Conservation (phyloP, 2,329 filamentous ascomycete genomes). For the Talaromyces sp. region DNA sequence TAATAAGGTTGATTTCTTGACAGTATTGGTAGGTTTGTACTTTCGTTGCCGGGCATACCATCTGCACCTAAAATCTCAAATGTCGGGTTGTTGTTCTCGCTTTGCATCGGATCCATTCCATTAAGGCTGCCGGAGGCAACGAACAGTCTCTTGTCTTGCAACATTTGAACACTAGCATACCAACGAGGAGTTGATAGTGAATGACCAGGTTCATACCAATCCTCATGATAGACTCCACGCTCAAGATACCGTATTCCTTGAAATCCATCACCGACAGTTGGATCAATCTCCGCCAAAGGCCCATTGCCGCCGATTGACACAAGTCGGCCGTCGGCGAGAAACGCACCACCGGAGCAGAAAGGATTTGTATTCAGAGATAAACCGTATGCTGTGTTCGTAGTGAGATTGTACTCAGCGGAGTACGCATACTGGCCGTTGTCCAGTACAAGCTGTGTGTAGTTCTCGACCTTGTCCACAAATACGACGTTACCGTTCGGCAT, state of each 20-base stretch:
- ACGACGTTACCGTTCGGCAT: constrained; percentile 58
- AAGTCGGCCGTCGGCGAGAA: constrained; percentile 56
- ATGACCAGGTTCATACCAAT: constrained; percentile 56
- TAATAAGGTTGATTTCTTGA: constrained; percentile 60
- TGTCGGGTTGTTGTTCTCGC: constrained; percentile 61
- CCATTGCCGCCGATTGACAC: constrained; percentile 58
- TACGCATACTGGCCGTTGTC: constrained; percentile 56
- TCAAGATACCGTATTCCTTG: constrained; percentile 55
- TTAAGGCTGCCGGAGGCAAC: constrained; percentile 60
- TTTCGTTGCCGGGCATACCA: constrained; percentile 48
- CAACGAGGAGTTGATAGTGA: constrained; percentile 55
- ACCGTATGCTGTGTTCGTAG: constrained; percentile 45
- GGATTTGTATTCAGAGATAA: constrained; percentile 57
- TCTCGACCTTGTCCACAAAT: constrained; percentile 62
- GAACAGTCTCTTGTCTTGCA: constrained; percentile 56
- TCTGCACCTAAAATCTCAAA: constrained; percentile 56
- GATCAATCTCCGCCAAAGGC: constrained; percentile 53
- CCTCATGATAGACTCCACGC: constrained; percentile 41
- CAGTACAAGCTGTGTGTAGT: constrained; percentile 57
- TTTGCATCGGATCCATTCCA: constrained; percentile 53
- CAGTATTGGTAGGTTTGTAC: constrained; percentile 53
- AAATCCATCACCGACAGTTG: constrained; percentile 59
- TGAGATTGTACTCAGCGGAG: constrained; percentile 58
- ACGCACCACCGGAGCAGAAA: constrained; percentile 59
- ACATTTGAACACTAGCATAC: constrained; percentile 59